A percentile compares a stretch with the other conserved stretches of the same genome.
These are phyloP conservation scores for Corymbia citriodora DNA, from an alignment of 441 rosid genomes.

Conservation along the genomic window DNA sequence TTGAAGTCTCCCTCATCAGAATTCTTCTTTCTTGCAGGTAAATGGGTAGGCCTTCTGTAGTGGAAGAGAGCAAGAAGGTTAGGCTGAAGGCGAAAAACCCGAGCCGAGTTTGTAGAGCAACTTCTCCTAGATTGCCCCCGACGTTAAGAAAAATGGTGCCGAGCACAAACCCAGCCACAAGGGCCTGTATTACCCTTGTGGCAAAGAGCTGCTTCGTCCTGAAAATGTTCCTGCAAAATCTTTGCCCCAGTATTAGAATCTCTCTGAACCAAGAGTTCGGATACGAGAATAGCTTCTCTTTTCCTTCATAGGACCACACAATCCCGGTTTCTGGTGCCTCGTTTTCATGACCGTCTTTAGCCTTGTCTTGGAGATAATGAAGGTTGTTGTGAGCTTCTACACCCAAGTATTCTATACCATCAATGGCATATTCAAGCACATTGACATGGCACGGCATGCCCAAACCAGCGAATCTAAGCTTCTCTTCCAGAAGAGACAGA, in stretches of 20 bases:
- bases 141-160: slow-evolving; percentile 74
- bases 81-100: slow-evolving; percentile 88
- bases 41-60: slow-evolving; percentile 88
- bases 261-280: slow-evolving; percentile 47
- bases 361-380: slow-evolving; percentile 10
- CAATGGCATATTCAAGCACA: slow-evolving; percentile 82
- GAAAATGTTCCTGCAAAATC: slow-evolving; percentile 80
- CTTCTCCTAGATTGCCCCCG: slow-evolving; percentile 39
- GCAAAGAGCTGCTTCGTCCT: slow-evolving; percentile 80
- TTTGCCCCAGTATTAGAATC: slow-evolving; percentile 54
- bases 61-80: slow-evolving; percentile 73
- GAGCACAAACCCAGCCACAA: slow-evolving; percentile 65
- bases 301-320: background rate
- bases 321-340: slow-evolving; percentile 15
- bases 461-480: slow-evolving; percentile 49
- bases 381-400: slow-evolving; percentile 6
- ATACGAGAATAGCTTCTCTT: slow-evolving; percentile 28
- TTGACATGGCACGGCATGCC: slow-evolving; percentile 64
- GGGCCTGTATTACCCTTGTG: slow-evolving; percentile 74
- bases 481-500: slow-evolving; percentile 43
- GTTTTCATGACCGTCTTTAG: background rate
- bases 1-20: slow-evolving; percentile 70
- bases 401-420: slow-evolving; percentile 44
- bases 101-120: slow-evolving; percentile 45
- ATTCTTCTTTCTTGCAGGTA: slow-evolving; percentile 80